phyloP scores from a whole-genome alignment of 768 basidiomycete genomes.

The Lactifluus hygrophoroides region DNA sequence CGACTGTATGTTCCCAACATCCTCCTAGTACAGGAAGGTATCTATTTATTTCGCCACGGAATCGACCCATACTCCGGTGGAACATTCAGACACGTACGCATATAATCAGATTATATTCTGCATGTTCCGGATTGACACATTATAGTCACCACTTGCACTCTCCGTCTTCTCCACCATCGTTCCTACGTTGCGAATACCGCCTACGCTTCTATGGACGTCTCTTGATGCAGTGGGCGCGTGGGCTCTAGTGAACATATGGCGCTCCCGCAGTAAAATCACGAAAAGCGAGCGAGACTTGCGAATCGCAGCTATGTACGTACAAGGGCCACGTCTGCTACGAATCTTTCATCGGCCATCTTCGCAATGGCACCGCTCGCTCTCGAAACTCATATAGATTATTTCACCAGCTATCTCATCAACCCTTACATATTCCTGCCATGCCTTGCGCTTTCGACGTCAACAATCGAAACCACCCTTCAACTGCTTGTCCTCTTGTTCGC shows the following conservation, averaged over 20 bases:
- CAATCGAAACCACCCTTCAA: constrained; percentile 68
- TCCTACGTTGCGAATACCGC: constrained; percentile 39
- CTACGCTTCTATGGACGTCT: constrained; percentile 61
- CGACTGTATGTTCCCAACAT: constrained; percentile 11
- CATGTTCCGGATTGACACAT: neutral
- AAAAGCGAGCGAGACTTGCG: constrained; percentile 47
- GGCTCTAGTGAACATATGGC: constrained; percentile 62
- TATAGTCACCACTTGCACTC: constrained; percentile 74
- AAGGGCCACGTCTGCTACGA: too few relatives aligned
- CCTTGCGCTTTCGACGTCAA: constrained; percentile 74
- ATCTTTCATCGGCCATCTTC: neutral
- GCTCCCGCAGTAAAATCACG: constrained; percentile 44
- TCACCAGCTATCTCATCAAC: constrained; percentile 72
- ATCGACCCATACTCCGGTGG: constrained; percentile 85
- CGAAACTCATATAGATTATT: neutral
- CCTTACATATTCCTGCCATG: constrained; percentile 80
- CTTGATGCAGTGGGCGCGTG: constrained; percentile 62
- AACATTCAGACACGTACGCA: constrained; percentile 72
- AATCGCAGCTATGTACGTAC: constrained; percentile 58
- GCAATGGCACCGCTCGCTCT: neutral
- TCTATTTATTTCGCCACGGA: constrained; percentile 70
- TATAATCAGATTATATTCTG: neutral
- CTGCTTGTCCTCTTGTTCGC: constrained; percentile 65
- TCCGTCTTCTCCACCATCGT: constrained; percentile 65
- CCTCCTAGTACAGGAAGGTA: constrained; percentile 74